These are phyloP conservation scores for Cocos nucifera DNA, from an alignment of 176 grass and related monocot genomes.

Conservation along the genomic window DNA sequence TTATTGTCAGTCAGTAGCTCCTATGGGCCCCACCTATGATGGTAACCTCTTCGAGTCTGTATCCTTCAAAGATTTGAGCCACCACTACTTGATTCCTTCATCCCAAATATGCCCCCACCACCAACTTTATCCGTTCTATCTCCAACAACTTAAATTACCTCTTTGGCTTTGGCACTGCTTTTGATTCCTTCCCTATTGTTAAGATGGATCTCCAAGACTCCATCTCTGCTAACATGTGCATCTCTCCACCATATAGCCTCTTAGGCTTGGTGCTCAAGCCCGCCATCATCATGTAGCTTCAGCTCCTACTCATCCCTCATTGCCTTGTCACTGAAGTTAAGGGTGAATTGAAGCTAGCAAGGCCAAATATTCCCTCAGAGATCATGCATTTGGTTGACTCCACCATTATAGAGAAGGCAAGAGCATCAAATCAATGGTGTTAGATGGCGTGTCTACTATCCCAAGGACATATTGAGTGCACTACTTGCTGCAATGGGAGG, in stretches of 20 bases:
- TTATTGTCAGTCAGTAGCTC: no score
- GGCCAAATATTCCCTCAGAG: conserved; percentile 42
- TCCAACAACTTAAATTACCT: conserved; percentile 7
- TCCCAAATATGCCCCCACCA: neutral
- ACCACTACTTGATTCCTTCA: neutral
- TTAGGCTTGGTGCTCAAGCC: neutral
- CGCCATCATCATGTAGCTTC: neutral
- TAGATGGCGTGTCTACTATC: conserved; percentile 5
- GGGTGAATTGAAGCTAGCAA: conserved; percentile 23
- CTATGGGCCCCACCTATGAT: conserved; percentile 15
- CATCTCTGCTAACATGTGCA: neutral
- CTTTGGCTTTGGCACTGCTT: neutral
- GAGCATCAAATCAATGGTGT: conserved; percentile 34
- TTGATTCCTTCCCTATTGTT: neutral
- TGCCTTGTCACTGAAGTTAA: neutral
- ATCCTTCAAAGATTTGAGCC: conserved; percentile 22
- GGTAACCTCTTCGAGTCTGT: conserved; percentile 33
- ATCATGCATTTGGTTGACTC: conserved; percentile 59
- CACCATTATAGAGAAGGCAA: conserved; percentile 55
- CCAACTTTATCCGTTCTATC: neutral
- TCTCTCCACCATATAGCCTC: neutral
- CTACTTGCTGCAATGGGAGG: conserved; percentile 74
- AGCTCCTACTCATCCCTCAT: conserved; percentile 1
- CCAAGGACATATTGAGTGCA: conserved; percentile 39
- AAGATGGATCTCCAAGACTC: neutral